Evolutionary conservation across 2,329 filamentous ascomycete genomes (phyloP).

Genomic region (Botrytis fragariae): DNA sequence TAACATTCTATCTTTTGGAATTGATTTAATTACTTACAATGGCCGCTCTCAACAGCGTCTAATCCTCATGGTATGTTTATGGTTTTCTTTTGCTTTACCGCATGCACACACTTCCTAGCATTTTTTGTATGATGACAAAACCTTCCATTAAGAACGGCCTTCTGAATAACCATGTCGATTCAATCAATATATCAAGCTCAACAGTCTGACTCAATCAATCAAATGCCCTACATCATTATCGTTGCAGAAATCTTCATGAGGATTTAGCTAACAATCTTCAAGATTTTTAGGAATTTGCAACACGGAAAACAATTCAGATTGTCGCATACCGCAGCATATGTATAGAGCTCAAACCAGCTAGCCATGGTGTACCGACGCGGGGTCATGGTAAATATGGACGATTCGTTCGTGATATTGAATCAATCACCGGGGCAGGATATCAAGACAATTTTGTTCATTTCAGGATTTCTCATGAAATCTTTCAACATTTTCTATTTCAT

Average conservation of each 20-base stretch:
- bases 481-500: neutral
- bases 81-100: constrained; percentile 4
- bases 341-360: neutral
- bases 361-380: neutral
- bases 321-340: neutral
- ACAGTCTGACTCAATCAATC: constrained; percentile 52
- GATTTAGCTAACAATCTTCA: constrained; percentile 13
- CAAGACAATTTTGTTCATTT: neutral
- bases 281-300: neutral
- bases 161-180: constrained; percentile 61
- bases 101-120: constrained; percentile 12
- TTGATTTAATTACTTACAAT: neutral
- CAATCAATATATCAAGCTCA: constrained; percentile 58
- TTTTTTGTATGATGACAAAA: constrained; percentile 52
- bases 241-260: neutral
- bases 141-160: constrained; percentile 62
- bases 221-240: neutral
- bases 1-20: neutral
- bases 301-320: neutral
- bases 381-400: neutral
- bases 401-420: neutral
- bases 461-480: neutral
- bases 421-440: neutral
- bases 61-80: constrained; percentile 3
- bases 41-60: neutral